Evolutionary conservation across 495 filamentous ascomycete species (phyloP), one percentile per base, ranked within the genome.

Genomic region (Lasiosphaeria ovina): DNA sequence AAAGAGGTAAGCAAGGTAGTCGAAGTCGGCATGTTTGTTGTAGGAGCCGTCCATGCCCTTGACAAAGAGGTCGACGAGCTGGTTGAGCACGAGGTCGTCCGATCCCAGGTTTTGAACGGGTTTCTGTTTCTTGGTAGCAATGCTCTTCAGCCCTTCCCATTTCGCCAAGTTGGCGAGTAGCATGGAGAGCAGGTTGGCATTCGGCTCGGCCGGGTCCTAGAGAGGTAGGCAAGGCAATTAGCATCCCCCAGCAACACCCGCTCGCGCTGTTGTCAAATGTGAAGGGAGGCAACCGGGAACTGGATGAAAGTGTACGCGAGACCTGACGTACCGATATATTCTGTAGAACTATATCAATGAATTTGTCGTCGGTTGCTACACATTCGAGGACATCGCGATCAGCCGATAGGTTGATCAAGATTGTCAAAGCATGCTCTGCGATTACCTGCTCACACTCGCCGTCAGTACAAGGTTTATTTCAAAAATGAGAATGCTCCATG

Each of bases 51-150:
- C 87, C 3, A 89, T 85, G 11, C 93, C 93, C 74, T 91, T 92
- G 58, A 98, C 95, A 69, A 98, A 98, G 67, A 93, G 88, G 71
- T 97, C 94, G 66, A 98, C 87, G 17, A 98, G 76, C 69, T 98
- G 95, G 70, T 96, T 91, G 54, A 97, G 84, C 11, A 88, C 89
- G 47, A 85, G 77, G 35, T 86, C 79, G 4, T 89, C 88, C 3
- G 92, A 92, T 24, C 88, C 77, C 32, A 83, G 79, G 14, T 80
- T 80, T 31, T 75, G 73, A 6, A 88, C 87, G 9, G 84, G 72
- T 9, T 75, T 64, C 52, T 89, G 85, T 63, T 87, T 88, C 33
- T 89, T 75, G 3, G 77, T 76, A 12, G 90, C 68, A 32, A 98
- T 74, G 48, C 83, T 83, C 57, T 86, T 84, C 35, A 97, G 74